A percentile compares a stretch with the other conserved stretches of the same genome.
phyloP scores from a whole-genome alignment of 2,329 filamentous ascomycete species.

The Verticillium zaregamsianum region DNA sequence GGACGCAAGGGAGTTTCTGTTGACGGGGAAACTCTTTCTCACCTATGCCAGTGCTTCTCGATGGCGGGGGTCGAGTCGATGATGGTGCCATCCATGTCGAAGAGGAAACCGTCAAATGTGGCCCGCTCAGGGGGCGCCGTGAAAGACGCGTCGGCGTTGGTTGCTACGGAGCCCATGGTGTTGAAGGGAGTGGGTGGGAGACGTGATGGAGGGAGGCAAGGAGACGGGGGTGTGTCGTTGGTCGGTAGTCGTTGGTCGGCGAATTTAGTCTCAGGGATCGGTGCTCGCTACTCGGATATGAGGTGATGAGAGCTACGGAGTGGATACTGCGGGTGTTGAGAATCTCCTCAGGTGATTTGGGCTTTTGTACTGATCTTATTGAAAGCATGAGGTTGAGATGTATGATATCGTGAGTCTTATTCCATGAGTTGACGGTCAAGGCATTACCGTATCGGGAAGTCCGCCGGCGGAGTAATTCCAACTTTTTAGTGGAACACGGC shows the following conservation, averaged over 20 bases:
- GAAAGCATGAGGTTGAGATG: neutral
- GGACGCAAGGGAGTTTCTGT: constrained; percentile 5
- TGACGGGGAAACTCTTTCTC: constrained; percentile 20
- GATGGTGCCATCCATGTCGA: constrained; percentile 80
- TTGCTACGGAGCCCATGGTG: constrained; percentile 1
- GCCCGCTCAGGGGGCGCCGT: constrained; percentile 10
- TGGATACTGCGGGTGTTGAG: too few relatives aligned
- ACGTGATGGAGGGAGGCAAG: neutral
- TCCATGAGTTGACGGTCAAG: neutral
- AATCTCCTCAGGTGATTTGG: neutral
- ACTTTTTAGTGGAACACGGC: neutral
- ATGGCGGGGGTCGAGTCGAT: constrained; percentile 78
- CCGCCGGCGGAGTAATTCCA: neutral
- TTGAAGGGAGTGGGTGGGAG: neutral
- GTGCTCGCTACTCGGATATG: too few relatives aligned
- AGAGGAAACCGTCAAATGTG: constrained; percentile 53
- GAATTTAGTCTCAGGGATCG: too few relatives aligned
- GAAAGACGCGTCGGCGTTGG: constrained; percentile 7
- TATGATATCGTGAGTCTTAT: neutral
- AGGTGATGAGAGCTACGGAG: too few relatives aligned
- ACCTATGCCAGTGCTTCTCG: constrained; percentile 72
- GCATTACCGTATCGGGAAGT: neutral
- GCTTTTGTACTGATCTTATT: neutral
- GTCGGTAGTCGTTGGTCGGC: too few relatives aligned
- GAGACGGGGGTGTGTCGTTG: neutral